Percentiles rank a stretch among this genome's conserved stretches.
phyloP scores from a whole-genome alignment of 2,329 filamentous ascomycete species.

The Colletotrichum simmondsii region DNA sequence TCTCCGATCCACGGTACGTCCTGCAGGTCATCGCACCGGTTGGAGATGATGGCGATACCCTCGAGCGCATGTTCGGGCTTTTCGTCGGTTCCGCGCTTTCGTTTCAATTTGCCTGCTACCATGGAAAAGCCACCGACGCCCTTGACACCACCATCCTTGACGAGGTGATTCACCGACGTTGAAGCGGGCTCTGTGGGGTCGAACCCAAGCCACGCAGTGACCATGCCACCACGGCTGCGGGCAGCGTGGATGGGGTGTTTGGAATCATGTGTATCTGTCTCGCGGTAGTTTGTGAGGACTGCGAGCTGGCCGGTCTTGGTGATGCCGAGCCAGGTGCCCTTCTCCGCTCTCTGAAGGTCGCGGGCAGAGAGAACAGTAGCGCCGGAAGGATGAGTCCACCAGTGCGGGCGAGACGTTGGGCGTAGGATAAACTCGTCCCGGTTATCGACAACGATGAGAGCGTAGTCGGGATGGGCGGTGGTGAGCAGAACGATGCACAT shows the following conservation, averaged over 20 bases:
- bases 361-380: slow-evolving; percentile 66
- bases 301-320: slow-evolving; percentile 69
- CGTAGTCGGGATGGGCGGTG: slow-evolving; percentile 79
- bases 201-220: slow-evolving; percentile 69
- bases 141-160: slow-evolving; percentile 64
- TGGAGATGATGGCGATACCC: slow-evolving; percentile 71
- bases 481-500: slow-evolving; percentile 86
- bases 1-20: slow-evolving; percentile 69
- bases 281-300: slow-evolving; percentile 75
- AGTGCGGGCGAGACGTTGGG: slow-evolving; percentile 72
- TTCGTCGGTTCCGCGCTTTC: slow-evolving; percentile 36
- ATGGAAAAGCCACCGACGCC: slow-evolving; percentile 75
- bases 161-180: slow-evolving; percentile 62
- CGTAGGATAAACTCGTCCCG: slow-evolving; percentile 78
- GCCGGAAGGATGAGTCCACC: slow-evolving; percentile 65
- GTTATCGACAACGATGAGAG: slow-evolving; percentile 81
- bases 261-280: slow-evolving; percentile 60
- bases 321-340: slow-evolving; percentile 75
- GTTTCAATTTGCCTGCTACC: slow-evolving; percentile 70
- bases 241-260: slow-evolving; percentile 63
- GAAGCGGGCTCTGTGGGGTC: slow-evolving; percentile 58
- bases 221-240: slow-evolving; percentile 72
- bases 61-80: slow-evolving; percentile 44
- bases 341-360: slow-evolving; percentile 70
- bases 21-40: slow-evolving; percentile 63